Conservation (phyloP, 176 grass and related monocot species). For the Poa pratensis region DNA sequence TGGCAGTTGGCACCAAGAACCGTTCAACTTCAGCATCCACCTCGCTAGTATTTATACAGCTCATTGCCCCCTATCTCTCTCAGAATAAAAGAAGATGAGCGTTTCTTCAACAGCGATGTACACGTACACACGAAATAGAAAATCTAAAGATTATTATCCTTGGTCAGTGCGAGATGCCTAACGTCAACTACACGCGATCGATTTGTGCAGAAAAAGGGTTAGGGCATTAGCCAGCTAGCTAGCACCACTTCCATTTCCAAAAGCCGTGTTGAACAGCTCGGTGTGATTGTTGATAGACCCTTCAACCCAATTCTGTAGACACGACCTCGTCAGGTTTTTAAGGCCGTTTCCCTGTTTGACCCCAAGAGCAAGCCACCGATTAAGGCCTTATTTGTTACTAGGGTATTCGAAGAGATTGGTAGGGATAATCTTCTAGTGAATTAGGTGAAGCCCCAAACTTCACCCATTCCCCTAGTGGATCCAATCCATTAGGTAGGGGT, state of each 20-base stretch:
- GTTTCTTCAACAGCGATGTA: not conserved
- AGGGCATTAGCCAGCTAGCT: not conserved
- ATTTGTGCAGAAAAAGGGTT: not conserved
- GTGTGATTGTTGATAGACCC: not conserved
- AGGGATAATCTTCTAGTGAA: no score
- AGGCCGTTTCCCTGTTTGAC: conserved; percentile 36
- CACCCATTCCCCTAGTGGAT: no score
- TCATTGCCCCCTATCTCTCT: not conserved
- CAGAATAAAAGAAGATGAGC: not conserved
- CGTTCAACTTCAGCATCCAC: not conserved
- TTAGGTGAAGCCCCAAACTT: no score
- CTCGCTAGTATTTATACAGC: not conserved
- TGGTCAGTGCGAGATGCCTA: conserved; percentile 1
- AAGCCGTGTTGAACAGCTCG: conserved; percentile 18
- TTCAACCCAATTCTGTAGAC: conserved; percentile 7
- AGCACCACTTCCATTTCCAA: not conserved
- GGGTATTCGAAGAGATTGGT: no score
- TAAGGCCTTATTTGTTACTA: no score
- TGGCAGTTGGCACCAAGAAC: not conserved
- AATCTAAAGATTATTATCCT: not conserved
- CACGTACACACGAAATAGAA: not conserved
- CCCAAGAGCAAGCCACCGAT: conserved; percentile 10
- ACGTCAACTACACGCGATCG: conserved; percentile 28
- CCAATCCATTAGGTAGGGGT: no score
- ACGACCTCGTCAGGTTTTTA: conserved; percentile 2